Evolutionary conservation across 164 flowering plant species (phyloP).

Genomic region (Paratinospora sagittata): DNA sequence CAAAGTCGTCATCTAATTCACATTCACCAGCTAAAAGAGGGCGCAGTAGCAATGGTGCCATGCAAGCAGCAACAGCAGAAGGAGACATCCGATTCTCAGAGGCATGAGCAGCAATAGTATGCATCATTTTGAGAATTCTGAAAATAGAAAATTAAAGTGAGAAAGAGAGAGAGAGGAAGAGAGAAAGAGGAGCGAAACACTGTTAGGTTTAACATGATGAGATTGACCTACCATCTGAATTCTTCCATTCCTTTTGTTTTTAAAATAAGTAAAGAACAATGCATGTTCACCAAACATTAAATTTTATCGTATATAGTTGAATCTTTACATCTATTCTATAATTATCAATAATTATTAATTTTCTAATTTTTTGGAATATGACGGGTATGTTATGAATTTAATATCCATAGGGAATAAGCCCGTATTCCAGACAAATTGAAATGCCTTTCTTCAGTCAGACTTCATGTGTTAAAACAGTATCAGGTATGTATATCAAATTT

Average conservation of each 20-base stretch:
- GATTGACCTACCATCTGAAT: neutral
- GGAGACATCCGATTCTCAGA: slow-evolving; percentile 91
- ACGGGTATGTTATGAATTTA: neutral
- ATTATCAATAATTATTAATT: too few species aligned
- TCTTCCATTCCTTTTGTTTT: too few species aligned
- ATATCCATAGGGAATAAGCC: neutral
- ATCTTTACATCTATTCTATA: neutral
- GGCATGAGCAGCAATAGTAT: slow-evolving; percentile 65
- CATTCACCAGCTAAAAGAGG: slow-evolving; percentile 98
- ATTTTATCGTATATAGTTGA: neutral
- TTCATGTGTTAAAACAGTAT: neutral
- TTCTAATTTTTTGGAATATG: too few species aligned
- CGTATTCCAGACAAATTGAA: neutral
- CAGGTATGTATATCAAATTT: neutral
- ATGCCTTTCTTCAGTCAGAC: neutral
- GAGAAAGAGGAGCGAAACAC: neutral
- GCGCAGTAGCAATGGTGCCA: slow-evolving; percentile 94
- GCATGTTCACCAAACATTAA: neutral
- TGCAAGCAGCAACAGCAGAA: slow-evolving; percentile 99
- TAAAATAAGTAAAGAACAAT: neutral
- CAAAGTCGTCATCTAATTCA: slow-evolving; percentile 87
- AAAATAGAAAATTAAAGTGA: neutral
- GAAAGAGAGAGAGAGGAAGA: too few species aligned
- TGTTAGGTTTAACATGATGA: neutral
- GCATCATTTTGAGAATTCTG: slow-evolving; percentile 98